Conservation (phyloP, 2,329 filamentous ascomycete genomes). For the Neodidymelliopsis sp. region DNA sequence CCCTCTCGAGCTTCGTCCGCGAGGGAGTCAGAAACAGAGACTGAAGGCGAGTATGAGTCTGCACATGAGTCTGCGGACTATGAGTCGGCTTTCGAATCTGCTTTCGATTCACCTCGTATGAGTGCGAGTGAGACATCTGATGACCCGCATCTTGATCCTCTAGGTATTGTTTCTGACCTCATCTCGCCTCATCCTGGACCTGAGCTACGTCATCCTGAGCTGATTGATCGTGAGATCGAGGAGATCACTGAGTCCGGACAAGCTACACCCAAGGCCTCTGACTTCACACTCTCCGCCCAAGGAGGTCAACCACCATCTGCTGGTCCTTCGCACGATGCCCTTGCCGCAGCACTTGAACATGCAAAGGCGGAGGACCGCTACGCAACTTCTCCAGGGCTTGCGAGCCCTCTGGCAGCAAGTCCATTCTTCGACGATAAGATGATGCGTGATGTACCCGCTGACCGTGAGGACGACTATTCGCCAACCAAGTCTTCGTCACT, state of each 20-base stretch:
- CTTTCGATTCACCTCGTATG: constrained; percentile 48
- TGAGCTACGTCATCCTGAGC: constrained; percentile 33
- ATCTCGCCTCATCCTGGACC: constrained; percentile 24
- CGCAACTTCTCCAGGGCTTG: constrained; percentile 13
- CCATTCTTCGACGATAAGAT: constrained; percentile 35
- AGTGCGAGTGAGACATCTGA: constrained; percentile 33
- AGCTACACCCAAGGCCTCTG: constrained; percentile 71
- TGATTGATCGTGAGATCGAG: constrained; percentile 40
- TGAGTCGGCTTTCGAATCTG: constrained; percentile 50
- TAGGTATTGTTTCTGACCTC: constrained; percentile 28
- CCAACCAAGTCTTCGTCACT: constrained; percentile 31
- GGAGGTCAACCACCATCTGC: constrained; percentile 6
- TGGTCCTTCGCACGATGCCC: constrained; percentile 29
- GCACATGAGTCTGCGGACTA: constrained; percentile 44
- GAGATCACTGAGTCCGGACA: constrained; percentile 67
- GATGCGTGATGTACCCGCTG: constrained; percentile 24
- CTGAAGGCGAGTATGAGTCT: constrained; percentile 55
- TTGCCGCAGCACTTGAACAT: constrained; percentile 35
- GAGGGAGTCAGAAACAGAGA: constrained; percentile 38
- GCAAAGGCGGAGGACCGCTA: constrained; percentile 22
- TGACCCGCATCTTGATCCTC: constrained; percentile 31
- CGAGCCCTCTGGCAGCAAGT: constrained; percentile 33
- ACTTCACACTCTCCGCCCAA: constrained; percentile 48
- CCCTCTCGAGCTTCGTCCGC: constrained; percentile 45
- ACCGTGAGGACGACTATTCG: constrained; percentile 24